Percentiles rank a stretch among this genome's conserved stretches.
phyloP scores from a whole-genome alignment of 2,329 filamentous ascomycete species.

The Verticillium nubilum region DNA sequence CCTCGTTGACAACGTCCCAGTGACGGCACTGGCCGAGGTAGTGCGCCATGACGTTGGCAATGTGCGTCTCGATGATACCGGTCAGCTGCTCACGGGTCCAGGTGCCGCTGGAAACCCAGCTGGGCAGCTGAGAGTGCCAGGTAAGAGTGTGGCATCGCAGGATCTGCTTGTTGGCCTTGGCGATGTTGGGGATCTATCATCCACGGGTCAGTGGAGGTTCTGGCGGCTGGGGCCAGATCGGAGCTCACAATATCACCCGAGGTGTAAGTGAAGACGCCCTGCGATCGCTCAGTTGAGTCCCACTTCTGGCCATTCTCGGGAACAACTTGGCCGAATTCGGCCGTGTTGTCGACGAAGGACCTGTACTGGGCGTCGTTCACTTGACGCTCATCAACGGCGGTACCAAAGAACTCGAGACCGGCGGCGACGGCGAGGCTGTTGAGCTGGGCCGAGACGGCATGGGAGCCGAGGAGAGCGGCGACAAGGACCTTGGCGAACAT shows the following conservation, averaged over 20 bases:
- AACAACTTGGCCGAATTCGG: conserved; percentile 52
- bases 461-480: conserved; percentile 6
- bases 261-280: conserved; percentile 20
- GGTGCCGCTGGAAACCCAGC: conserved; percentile 15
- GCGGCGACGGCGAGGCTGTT: conserved; percentile 2
- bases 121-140: conserved; percentile 26
- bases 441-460: conserved; percentile 7
- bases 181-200: conserved; percentile 34
- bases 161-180: conserved; percentile 41
- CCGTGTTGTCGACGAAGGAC: conserved; percentile 3
- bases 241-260: conserved; percentile 8
- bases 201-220: neutral
- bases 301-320: conserved; percentile 57
- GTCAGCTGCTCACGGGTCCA: conserved; percentile 10
- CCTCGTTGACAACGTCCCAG: conserved; percentile 49
- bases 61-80: conserved; percentile 43
- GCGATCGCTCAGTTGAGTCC: conserved; percentile 53
- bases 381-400: conserved; percentile 7
- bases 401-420: conserved; percentile 11
- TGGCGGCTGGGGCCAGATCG: neutral
- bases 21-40: conserved; percentile 40
- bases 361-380: conserved; percentile 3
- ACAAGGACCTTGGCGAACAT: conserved; percentile 12
- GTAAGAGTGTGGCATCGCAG: conserved; percentile 59
- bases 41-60: conserved; percentile 37